Base-by-base conservation (phyloP, 2,329 filamentous ascomycete species). In the Aspergillus terreus region DNA sequence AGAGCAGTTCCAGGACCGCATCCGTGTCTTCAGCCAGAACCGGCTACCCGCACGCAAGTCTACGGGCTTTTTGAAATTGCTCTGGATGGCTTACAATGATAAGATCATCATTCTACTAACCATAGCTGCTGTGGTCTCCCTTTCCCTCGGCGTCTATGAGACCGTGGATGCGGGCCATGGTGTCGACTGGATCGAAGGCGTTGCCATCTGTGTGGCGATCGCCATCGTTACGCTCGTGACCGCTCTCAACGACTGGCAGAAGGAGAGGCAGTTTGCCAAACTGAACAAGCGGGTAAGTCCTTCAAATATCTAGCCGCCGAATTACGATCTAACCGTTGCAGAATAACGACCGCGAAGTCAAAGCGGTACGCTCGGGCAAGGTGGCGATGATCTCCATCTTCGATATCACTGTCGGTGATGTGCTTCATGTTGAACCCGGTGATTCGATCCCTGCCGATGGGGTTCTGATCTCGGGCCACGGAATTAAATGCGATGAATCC, bases 1-100 rank as follows among this genome's bases (percentile, higher is more conserved):
- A 33, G 57, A 58, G 3, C 71, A 71, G 44, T 82, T 79, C 50
- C 66, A 72, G 38, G 84, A 87, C 62, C 77, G 84, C n/a, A 76
- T 78, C 50, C 74, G 83, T 30, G 72, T 86, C 4, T 86, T 79
- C 62, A 77, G 79, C 43, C 78, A 79, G 57, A 88, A 88, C 59
- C 70, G 75, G 11, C 71, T 88, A 19, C 85, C 85, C 0, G 78
- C 82, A 41, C 83, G 84, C 63, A 85, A 87, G 66, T 74, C 78
- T 2, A 84, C 82, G 25, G 78, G 82, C 2, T 76, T 88, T 38
- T 76, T 82, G 60, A 75, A 72, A 52, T 64, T 88, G 6, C 76
- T 84, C 52, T 89, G 85, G 85, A 80, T 80, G 55, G 84, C 86
- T 2, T 88, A 87, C 67, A 86, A 88, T 58, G 87, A 90, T 69